A percentile compares a stretch with the other conserved stretches of the same genome.
phyloP scores from a whole-genome alignment of 768 basidiomycete species.

The Phylloporus scabripes region DNA sequence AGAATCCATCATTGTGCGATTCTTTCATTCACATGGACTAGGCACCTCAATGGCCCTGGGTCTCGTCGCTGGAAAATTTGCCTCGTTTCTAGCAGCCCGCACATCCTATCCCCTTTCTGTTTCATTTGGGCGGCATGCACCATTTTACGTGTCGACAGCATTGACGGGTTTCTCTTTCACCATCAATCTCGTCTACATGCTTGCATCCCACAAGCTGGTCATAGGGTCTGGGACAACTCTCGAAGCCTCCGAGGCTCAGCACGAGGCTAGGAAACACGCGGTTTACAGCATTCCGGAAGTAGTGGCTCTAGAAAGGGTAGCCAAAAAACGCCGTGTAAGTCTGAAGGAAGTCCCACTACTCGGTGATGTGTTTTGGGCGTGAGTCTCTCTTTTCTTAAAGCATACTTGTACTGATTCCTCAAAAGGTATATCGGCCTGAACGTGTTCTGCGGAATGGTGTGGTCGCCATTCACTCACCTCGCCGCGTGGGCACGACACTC shows the following conservation, averaged over 20 bases:
- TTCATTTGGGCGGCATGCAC: slow-evolving; percentile 60
- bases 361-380: slow-evolving; percentile 79
- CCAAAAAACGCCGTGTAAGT: slow-evolving; percentile 58
- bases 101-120: slow-evolving; percentile 75
- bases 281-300: slow-evolving; percentile 48
- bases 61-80: slow-evolving; percentile 73
- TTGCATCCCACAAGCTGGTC: slow-evolving; percentile 59
- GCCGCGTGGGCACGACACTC: slow-evolving; percentile 48
- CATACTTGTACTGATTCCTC: slow-evolving; percentile 3
- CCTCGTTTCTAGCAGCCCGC: slow-evolving; percentile 70
- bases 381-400: slow-evolving; percentile 22
- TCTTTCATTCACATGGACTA: slow-evolving; percentile 70
- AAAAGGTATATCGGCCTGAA: slow-evolving; percentile 70
- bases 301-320: slow-evolving; percentile 58
- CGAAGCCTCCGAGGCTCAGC: slow-evolving; percentile 56
- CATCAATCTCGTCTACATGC: slow-evolving; percentile 65
- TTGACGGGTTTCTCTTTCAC: slow-evolving; percentile 62
- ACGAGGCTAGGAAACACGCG: slow-evolving; percentile 47
- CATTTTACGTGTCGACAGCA: slow-evolving; percentile 64
- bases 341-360: slow-evolving; percentile 56
- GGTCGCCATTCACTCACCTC: slow-evolving; percentile 75
- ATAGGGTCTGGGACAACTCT: slow-evolving; percentile 54
- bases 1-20: slow-evolving; percentile 80
- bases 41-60: slow-evolving; percentile 79
- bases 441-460: slow-evolving; percentile 67